Conservation (phyloP, 1,284 basidiomycete species). For the Ustilago esculenta region DNA sequence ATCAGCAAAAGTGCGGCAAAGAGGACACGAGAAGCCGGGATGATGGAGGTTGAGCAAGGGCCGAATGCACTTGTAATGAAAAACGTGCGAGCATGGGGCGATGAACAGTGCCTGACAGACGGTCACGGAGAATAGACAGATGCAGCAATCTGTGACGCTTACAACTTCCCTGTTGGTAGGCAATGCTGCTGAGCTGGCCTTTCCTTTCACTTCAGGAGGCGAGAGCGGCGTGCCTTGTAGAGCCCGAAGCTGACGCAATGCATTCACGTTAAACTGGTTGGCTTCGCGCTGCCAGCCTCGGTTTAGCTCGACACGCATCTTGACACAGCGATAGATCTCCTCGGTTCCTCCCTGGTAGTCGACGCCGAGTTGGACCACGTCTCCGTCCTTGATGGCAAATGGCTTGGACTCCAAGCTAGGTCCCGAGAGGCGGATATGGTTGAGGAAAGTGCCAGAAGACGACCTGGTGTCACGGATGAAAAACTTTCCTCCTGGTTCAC, state of each 20-base stretch:
- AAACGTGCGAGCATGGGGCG: slow-evolving; percentile 84
- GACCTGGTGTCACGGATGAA: slow-evolving; percentile 91
- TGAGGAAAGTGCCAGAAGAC: slow-evolving; percentile 92
- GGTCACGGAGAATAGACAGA: slow-evolving; percentile 82
- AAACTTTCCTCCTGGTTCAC: slow-evolving; percentile 75
- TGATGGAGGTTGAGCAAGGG: slow-evolving; percentile 85
- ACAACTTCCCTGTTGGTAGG: slow-evolving; percentile 55
- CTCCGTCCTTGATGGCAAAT: slow-evolving; percentile 87
- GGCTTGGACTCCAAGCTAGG: slow-evolving; percentile 81
- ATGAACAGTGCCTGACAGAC: slow-evolving; percentile 97
- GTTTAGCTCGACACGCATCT: slow-evolving; percentile 88
- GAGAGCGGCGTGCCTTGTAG: slow-evolving; percentile 70
- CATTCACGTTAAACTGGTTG: slow-evolving; percentile 92
- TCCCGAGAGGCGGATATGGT: slow-evolving; percentile 86
- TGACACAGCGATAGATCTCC: slow-evolving; percentile 97
- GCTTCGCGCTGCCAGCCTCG: slow-evolving; percentile 83
- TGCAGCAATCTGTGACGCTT: slow-evolving; percentile 65
- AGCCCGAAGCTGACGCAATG: slow-evolving; percentile 81
- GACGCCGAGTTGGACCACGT: slow-evolving; percentile 93
- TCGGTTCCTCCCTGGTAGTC: slow-evolving; percentile 98
- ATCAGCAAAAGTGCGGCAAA: slow-evolving; percentile 85
- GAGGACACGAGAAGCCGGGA: slow-evolving; percentile 92
- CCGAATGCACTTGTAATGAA: slow-evolving; percentile 98
- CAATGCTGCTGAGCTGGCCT: slow-evolving; percentile 16
- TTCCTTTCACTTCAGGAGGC: slow-evolving; percentile 29